Conservation (phyloP, 345 rosid genomes). For the Eucalyptus pauciflora region DNA sequence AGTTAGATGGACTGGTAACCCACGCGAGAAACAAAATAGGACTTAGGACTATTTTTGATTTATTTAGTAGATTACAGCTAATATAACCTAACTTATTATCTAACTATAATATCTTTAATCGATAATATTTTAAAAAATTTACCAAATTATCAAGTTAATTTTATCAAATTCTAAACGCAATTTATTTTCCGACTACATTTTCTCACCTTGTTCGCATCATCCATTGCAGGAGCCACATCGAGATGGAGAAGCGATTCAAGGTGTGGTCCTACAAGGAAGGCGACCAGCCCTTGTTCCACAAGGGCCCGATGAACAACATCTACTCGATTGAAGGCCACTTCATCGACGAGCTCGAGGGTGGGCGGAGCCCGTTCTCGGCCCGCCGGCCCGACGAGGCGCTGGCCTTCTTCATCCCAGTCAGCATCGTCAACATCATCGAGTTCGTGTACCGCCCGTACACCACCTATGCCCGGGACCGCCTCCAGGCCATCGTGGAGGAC, state of each 20-base stretch:
- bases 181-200: neutral
- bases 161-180: neutral
- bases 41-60: neutral
- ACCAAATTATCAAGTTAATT: neutral
- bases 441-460: conserved; percentile 40
- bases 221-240: conserved; percentile 49
- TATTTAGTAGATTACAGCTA: neutral
- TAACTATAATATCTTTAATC: neutral
- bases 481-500: conserved; percentile 43
- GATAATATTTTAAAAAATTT: neutral
- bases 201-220: neutral
- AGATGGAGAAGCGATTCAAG: conserved; percentile 55
- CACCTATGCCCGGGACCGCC: conserved; percentile 32
- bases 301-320: conserved; percentile 49
- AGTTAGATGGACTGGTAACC: neutral
- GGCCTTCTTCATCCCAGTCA: conserved; percentile 49
- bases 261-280: conserved; percentile 74
- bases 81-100: neutral
- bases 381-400: conserved; percentile 32
- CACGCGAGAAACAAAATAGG: neutral
- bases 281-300: conserved; percentile 48
- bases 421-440: conserved; percentile 31
- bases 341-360: conserved; percentile 47
- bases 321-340: conserved; percentile 62
- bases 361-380: conserved; percentile 24